Evolutionary conservation across 306 rosid species (phyloP).

Genomic region (Clitoria ternatea): DNA sequence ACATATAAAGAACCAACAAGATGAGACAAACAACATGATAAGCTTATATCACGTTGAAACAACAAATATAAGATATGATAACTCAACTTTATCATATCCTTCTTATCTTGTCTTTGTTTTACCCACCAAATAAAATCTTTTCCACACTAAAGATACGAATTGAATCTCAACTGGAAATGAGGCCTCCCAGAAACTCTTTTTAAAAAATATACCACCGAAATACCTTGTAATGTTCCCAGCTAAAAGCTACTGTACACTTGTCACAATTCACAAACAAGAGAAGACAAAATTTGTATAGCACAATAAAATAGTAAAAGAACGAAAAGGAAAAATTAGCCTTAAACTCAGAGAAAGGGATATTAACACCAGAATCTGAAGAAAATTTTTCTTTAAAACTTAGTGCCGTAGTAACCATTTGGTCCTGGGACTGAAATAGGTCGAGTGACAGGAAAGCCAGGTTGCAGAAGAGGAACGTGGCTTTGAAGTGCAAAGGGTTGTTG

Average conservation of each 20-base stretch:
- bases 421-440: slow-evolving; percentile 55
- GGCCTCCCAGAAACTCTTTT: slow-evolving; percentile 8
- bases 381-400: slow-evolving; percentile 43
- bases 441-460: slow-evolving; percentile 44
- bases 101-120: too few species aligned
- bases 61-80: too few species aligned
- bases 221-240: neutral
- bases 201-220: slow-evolving; percentile 2
- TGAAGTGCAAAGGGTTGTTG: slow-evolving; percentile 65
- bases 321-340: neutral
- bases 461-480: slow-evolving; percentile 54
- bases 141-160: neutral
- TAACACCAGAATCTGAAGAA: slow-evolving; percentile 10
- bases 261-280: slow-evolving; percentile 9
- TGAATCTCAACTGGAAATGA: slow-evolving; percentile 17
- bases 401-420: slow-evolving; percentile 42
- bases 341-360: neutral
- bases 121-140: too few species aligned
- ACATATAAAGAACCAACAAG: too few species aligned
- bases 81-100: too few species aligned
- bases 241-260: slow-evolving; percentile 35
- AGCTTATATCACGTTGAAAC: too few species aligned
- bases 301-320: neutral
- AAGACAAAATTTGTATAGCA: slow-evolving; percentile 32
- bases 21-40: too few species aligned